phyloP scores from a whole-genome alignment of 805 yeast genomes.

The Starmera caribaea region DNA sequence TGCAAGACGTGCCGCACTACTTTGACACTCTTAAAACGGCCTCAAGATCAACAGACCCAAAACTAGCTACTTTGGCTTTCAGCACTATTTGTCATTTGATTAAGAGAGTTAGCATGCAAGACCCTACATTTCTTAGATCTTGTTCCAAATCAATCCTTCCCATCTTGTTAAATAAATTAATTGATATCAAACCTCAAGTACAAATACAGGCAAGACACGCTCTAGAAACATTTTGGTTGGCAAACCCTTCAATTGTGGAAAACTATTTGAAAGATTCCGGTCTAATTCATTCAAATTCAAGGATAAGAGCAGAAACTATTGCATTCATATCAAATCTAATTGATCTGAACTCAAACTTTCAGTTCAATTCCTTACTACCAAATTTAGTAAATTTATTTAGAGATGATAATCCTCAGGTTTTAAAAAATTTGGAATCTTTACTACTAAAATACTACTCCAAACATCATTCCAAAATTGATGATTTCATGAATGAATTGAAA shows the following conservation, averaged over 20 bases:
- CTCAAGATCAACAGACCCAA: slow-evolving; percentile 26
- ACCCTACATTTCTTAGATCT: slow-evolving; percentile 29
- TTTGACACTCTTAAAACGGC: slow-evolving; percentile 40
- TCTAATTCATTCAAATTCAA: slow-evolving; percentile 27
- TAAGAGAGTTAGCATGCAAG: slow-evolving; percentile 51
- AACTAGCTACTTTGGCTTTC: slow-evolving; percentile 34
- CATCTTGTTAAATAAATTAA: slow-evolving; percentile 35
- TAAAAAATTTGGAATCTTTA: slow-evolving; percentile 16
- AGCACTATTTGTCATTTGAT: slow-evolving; percentile 46
- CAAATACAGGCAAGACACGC: slow-evolving; percentile 39
- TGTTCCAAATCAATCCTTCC: slow-evolving; percentile 41
- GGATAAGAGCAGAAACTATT: slow-evolving; percentile 33
- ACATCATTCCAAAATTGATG: slow-evolving; percentile 10
- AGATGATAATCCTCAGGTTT: slow-evolving; percentile 17
- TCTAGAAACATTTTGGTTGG: slow-evolving; percentile 44
- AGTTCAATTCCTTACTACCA: slow-evolving; percentile 19
- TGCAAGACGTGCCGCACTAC: slow-evolving; percentile 38
- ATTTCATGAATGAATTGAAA: slow-evolving; percentile 12
- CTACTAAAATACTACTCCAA: slow-evolving; percentile 15
- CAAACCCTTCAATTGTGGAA: slow-evolving; percentile 40
- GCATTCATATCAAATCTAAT: slow-evolving; percentile 34
- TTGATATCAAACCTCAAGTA: slow-evolving; percentile 28
- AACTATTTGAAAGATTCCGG: slow-evolving; percentile 33
- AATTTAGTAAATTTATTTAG: slow-evolving; percentile 16
- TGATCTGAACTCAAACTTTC: slow-evolving; percentile 24